phyloP scores from a whole-genome alignment of 1,284 basidiomycete species.

The Rhodotorula mucilaginosa region DNA sequence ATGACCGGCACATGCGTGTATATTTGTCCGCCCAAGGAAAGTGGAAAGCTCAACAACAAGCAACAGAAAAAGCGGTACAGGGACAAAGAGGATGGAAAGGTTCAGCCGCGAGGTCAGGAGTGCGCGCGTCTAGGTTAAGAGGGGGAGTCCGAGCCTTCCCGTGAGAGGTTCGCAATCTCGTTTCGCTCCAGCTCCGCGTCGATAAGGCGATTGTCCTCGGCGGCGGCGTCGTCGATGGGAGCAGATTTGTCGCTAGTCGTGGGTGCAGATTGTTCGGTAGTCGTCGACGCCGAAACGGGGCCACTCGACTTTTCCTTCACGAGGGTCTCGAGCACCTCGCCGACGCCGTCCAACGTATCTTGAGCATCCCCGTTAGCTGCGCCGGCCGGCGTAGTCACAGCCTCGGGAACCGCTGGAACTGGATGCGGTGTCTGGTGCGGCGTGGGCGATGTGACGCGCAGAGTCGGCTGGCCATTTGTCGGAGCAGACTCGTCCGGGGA shows the following conservation, averaged over 20 bases:
- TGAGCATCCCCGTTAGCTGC: conserved; percentile 7
- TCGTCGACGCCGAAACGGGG: too few relatives aligned
- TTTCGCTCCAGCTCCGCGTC: conserved; percentile 10
- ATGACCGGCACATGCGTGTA: too few relatives aligned
- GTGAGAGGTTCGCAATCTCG: conserved; percentile 14
- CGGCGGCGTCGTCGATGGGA: conserved; percentile 29
- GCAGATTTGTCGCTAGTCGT: background rate
- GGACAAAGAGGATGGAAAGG: too few relatives aligned
- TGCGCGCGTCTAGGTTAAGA: too few relatives aligned
- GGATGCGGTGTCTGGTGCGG: conserved; percentile 19
- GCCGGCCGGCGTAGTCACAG: background rate
- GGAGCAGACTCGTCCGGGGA: background rate
- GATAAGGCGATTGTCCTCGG: conserved; percentile 20
- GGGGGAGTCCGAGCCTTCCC: too few relatives aligned
- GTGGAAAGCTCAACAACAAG: too few relatives aligned
- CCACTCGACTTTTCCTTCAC: conserved; percentile 4
- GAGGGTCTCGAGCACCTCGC: conserved; percentile 21
- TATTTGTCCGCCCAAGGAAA: too few relatives aligned
- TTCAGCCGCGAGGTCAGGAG: too few relatives aligned
- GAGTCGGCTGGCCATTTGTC: background rate
- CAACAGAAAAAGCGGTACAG: too few relatives aligned
- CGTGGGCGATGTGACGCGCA: conserved; percentile 31
- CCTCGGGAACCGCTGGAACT: conserved; percentile 5
- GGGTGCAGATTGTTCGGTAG: conserved; percentile 21
- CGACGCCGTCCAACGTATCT: conserved; percentile 24